These are phyloP conservation scores for Coemansia sp. DNA, from an alignment of 192 early-diverging fungal genomes.

Conservation along the genomic window DNA sequence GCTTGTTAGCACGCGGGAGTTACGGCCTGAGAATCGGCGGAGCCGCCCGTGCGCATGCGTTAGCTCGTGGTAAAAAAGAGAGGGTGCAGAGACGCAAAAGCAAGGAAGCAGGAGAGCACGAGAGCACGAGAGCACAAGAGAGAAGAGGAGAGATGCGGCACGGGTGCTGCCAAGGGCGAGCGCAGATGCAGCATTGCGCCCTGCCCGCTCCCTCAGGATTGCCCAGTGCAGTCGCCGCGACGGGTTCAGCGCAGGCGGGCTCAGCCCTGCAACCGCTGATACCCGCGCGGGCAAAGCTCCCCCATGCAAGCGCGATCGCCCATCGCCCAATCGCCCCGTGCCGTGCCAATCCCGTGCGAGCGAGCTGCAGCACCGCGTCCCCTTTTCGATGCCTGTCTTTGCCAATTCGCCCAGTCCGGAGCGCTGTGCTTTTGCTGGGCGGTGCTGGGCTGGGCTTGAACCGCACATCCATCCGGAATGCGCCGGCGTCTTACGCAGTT, in stretches of 20 bases:
- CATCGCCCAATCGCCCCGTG: conserved; percentile 6
- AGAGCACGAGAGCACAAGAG: too few relatives aligned
- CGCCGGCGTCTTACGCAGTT: too few relatives aligned
- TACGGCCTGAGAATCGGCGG: conserved; percentile 7
- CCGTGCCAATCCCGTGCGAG: conserved; percentile 6
- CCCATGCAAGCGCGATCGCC: conserved; percentile 11
- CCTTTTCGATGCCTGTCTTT: neutral
- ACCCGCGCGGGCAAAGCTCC: neutral
- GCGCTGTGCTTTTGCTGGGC: neutral
- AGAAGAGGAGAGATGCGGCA: neutral
- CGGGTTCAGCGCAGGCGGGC: neutral
- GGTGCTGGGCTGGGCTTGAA: neutral
- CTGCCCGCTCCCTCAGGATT: conserved; percentile 2
- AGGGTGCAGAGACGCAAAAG: neutral
- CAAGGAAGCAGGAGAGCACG: neutral
- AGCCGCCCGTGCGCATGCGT: conserved; percentile 12
- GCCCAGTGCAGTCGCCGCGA: conserved; percentile 3
- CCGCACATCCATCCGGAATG: neutral
- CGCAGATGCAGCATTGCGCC: neutral
- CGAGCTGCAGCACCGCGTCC: conserved; percentile 2
- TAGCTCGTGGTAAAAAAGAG: neutral
- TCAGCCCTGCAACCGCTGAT: neutral
- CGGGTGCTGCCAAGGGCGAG: neutral
- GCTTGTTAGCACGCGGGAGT: neutral
- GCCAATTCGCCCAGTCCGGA: too few relatives aligned